Base-by-base conservation (phyloP, 176 grass and related monocot genomes). In the Panicum miliaceum region DNA sequence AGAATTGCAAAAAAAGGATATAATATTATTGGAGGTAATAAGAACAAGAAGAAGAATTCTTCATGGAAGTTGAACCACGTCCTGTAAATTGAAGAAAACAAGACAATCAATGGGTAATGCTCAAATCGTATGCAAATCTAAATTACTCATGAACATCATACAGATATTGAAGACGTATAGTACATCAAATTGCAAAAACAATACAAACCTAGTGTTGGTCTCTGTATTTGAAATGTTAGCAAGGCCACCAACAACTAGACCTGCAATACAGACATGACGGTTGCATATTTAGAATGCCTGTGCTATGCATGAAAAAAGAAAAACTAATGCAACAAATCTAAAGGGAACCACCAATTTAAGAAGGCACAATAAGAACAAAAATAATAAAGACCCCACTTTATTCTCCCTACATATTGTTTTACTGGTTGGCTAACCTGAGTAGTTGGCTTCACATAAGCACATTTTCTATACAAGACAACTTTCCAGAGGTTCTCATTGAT, bases 11-110 rank as follows among this genome's bases (percentile, higher is more conserved):
- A 66, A 92, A 85, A 91, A 93, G 96, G 96, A 98, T 98, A 98
- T 98, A 98, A 98, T 98, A 98, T 98, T 81, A 98, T 98, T 2
- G 96, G 96, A 62, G 96, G 96, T 64, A 98, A 84, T 69, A 98
- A 90, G 93, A 98, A 98, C 71, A 98, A 85, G 91, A 98, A 98
- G 86, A 98, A 98, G 75, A 98, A 98, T 76, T 98, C 96, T 79
- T 98, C 96, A 70, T 98, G 96, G 60, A 98, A 98, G 82, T 98
- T 98, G 89, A 98, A 98, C 96, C 96, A 98, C 22, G 88, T 86
- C 93, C 96, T 98, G 88, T 22, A 71, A 85, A 90, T 79, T 37
- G 34, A 79, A 84, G 43, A 68, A 41, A 57, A 84, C 12, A 79
- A 72, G 32, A 67, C 12, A 68, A 90, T 77, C 58, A 63, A 68